Base-by-base conservation (phyloP, 1,284 basidiomycete genomes). In the Ceratobasidium sp. region DNA sequence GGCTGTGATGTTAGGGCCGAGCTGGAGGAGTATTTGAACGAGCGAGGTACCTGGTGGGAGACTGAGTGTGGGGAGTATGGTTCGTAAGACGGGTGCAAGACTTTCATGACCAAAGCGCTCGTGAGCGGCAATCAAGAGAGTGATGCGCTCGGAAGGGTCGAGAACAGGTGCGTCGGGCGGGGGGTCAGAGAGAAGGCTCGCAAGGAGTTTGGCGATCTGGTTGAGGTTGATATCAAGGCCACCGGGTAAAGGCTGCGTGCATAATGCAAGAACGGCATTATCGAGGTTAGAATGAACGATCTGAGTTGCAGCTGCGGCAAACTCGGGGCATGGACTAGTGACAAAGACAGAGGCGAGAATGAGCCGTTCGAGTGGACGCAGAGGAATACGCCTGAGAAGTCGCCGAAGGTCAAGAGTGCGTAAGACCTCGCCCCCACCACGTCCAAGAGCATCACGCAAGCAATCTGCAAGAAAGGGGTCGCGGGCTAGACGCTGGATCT, bases 381-480 rank as follows among this genome's bases (percentile, higher is more conserved):
- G 86, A 64, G 91, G 90, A 62, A 93, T 84, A 75, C 92, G 89
- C 84, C 94, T 91, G 75, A 88, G 87, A 80, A 95, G 94, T 83
- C 92, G 88, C 77, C 88, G 83, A 72, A 95, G 86, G 86, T 95
- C 93, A 79, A 94, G 94, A 79, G 91, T 86, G 77, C 91, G 89
- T 82, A 94, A 93, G 65, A 89, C 83, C 79, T 94, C 92, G 62
- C 91, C 90, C 80, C 94, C 93, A 65, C 91, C 93, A 80, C 91
- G 92, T 86, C 94, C 92, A 75, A 96, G 88, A 66, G 91, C 93
- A 83, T 95, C 93, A 77, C 92, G 88, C 82, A 95, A 95, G 77
- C 93, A 89, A 84, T 94, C 92, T 75, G 94, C 92, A 56, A 95
- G 88, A 81, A 90, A 90, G 76, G 94, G 94, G 86, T 96, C 94